A percentile compares a stretch with the other conserved stretches of the same genome.
Conservation (phyloP, 164 flowering plant genomes). For the Vitis riparia region DNA sequence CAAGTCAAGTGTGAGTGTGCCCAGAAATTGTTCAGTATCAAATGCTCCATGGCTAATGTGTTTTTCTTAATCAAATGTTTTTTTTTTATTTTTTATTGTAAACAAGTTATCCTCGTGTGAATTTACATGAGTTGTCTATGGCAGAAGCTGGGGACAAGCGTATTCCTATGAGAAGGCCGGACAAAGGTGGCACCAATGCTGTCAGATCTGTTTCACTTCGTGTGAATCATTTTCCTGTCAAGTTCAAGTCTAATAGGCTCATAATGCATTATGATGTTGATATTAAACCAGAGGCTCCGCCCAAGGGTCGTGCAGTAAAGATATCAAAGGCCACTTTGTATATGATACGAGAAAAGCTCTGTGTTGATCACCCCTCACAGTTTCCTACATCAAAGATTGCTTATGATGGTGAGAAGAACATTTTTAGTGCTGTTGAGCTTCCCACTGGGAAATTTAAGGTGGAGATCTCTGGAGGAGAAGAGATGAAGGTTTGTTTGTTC, state of each 20-base stretch:
- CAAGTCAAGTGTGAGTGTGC: too few species aligned
- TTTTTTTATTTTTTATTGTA: too few species aligned
- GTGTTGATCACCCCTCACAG: slow-evolving; percentile 12
- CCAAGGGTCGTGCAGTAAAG: slow-evolving; percentile 22
- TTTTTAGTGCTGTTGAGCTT: slow-evolving; percentile 53
- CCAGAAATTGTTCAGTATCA: too few species aligned
- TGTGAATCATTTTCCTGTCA: slow-evolving; percentile 56
- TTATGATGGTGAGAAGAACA: slow-evolving; percentile 67
- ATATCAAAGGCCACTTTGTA: slow-evolving; percentile 32
- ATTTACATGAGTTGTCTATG: too few species aligned
- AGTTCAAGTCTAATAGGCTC: slow-evolving; percentile 24
- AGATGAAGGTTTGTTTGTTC: slow-evolving; percentile 20
- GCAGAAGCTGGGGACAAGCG: not conserved
- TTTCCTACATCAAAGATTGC: slow-evolving; percentile 41
- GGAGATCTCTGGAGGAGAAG: slow-evolving; percentile 42
- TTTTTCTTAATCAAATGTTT: too few species aligned
- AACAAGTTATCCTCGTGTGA: too few species aligned
- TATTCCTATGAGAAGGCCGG: slow-evolving; percentile 48
- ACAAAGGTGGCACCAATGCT: slow-evolving; percentile 33
- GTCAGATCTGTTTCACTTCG: slow-evolving; percentile 12
- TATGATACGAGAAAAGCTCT: slow-evolving; percentile 35
- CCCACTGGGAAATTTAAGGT: slow-evolving; percentile 48
- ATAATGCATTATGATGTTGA: slow-evolving; percentile 50
- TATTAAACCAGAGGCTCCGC: slow-evolving; percentile 24
- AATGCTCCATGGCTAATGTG: too few species aligned